phyloP scores from a whole-genome alignment of 352 stramenopile species.

The Aphanomyces astaci region DNA sequence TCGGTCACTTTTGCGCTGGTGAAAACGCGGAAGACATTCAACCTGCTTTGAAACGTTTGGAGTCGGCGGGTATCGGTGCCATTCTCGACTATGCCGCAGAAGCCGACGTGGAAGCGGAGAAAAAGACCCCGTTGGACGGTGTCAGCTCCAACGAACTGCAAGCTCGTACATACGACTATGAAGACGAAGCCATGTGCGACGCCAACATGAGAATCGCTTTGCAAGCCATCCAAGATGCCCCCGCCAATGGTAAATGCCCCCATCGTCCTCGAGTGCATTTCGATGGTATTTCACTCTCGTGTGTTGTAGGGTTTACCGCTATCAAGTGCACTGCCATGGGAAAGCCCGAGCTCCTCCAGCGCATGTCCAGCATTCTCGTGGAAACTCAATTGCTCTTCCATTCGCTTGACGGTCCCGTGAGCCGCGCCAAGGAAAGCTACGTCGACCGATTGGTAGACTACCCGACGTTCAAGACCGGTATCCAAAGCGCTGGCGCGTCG shows the following conservation, averaged over 20 bases:
- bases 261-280: too few species aligned
- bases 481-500: conserved; percentile 56
- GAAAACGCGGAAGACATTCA: conserved; percentile 82
- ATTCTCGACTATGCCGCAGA: conserved; percentile 98
- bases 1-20: conserved; percentile 96
- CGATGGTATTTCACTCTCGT: not conserved
- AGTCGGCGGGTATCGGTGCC: conserved; percentile 77
- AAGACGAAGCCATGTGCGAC: conserved; percentile 91
- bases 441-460: conserved; percentile 75
- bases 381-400: conserved; percentile 88
- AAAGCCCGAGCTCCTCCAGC: conserved; percentile 93
- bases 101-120: conserved; percentile 77
- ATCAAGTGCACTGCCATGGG: conserved; percentile 97
- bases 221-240: conserved; percentile 68
- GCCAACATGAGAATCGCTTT: conserved; percentile 80
- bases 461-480: conserved; percentile 54
- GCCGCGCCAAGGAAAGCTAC: conserved; percentile 71
- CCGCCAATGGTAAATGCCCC: not conserved
- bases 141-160: conserved; percentile 75
- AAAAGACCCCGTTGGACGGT: conserved; percentile 49
- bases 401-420: conserved; percentile 87
- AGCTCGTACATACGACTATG: conserved; percentile 94
- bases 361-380: conserved; percentile 90
- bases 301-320: conserved; percentile 79
- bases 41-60: conserved; percentile 66